Evolutionary conservation across 2,329 filamentous ascomycete species (phyloP).

Genomic region (Aspergillus pseudoterreus): DNA sequence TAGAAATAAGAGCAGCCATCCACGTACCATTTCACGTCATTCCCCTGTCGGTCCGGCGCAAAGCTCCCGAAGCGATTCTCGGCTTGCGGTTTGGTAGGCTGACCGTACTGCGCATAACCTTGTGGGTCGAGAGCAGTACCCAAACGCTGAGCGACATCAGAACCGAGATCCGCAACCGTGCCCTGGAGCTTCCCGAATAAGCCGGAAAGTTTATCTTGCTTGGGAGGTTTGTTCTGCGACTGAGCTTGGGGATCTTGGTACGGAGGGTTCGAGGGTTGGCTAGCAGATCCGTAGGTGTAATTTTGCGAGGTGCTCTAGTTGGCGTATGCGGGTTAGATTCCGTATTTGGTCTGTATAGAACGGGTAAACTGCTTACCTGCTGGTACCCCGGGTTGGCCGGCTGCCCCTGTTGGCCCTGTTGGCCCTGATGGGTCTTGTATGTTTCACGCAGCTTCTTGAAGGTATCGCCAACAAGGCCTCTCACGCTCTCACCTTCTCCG

Average conservation of each 20-base stretch:
- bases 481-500: slow-evolving; percentile 38
- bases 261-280: slow-evolving; percentile 22
- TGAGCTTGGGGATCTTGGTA: slow-evolving; percentile 21
- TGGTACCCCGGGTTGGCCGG: neutral
- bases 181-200: slow-evolving; percentile 56
- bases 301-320: slow-evolving; percentile 14
- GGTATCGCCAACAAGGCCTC: slow-evolving; percentile 52
- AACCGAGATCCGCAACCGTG: slow-evolving; percentile 49
- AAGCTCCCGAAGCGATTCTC: slow-evolving; percentile 60
- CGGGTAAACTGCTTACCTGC: slow-evolving; percentile 1
- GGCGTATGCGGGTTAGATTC: neutral
- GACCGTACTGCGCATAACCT: slow-evolving; percentile 44
- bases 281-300: slow-evolving; percentile 22
- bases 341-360: neutral
- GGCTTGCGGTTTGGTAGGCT: slow-evolving; percentile 29
- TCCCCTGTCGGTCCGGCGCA: slow-evolving; percentile 66
- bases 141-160: slow-evolving; percentile 49
- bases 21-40: slow-evolving; percentile 81
- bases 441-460: slow-evolving; percentile 46
- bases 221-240: slow-evolving; percentile 21
- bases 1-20: slow-evolving; percentile 82
- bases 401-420: slow-evolving; percentile 1
- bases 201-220: slow-evolving; percentile 39
- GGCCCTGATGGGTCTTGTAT: slow-evolving; percentile 29
- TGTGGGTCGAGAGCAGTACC: slow-evolving; percentile 47